Evolutionary conservation across 495 filamentous ascomycete species (phyloP).

Genomic region (Hypoxylon crocopeplum): DNA sequence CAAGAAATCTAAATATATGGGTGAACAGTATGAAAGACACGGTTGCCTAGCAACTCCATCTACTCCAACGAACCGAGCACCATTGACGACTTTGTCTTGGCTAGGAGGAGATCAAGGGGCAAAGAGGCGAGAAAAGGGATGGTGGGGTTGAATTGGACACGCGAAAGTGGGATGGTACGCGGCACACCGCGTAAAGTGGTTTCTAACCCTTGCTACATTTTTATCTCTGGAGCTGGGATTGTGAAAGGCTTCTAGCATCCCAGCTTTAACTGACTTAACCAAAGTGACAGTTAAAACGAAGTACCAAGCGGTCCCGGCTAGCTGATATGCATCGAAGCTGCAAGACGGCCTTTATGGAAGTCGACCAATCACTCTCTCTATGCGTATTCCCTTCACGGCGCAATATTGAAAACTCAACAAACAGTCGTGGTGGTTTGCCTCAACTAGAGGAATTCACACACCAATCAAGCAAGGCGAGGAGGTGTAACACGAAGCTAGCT

Average conservation of each 20-base stretch:
- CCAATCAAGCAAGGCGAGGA: conserved; percentile 15
- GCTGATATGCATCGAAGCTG: conserved; percentile 8
- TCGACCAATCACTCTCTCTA: background rate
- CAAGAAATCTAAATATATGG: conserved; percentile 13
- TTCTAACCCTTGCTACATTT: conserved; percentile 33
- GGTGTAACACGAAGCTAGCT: conserved; percentile 17
- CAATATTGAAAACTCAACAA: conserved; percentile 11
- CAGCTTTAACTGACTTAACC: conserved; percentile 4
- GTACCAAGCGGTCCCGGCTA: background rate
- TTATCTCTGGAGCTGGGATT: conserved; percentile 4
- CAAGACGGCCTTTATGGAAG: conserved; percentile 11
- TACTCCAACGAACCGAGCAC: conserved; percentile 31
- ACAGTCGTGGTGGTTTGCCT: conserved; percentile 7
- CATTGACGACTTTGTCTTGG: conserved; percentile 31
- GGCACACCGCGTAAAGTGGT: conserved; percentile 46
- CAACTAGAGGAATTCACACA: conserved; percentile 14
- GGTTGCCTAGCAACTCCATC: conserved; percentile 44
- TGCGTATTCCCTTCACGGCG: conserved; percentile 11
- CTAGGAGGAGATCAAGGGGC: conserved; percentile 34
- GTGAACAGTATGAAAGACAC: conserved; percentile 37
- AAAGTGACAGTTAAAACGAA: background rate
- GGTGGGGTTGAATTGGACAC: conserved; percentile 27
- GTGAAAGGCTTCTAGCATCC: conserved; percentile 2
- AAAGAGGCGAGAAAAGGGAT: conserved; percentile 11
- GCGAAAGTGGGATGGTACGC: conserved; percentile 43